phyloP scores from a whole-genome alignment of 2,329 filamentous ascomycete species.

The Cucurbitaria berberidis region DNA sequence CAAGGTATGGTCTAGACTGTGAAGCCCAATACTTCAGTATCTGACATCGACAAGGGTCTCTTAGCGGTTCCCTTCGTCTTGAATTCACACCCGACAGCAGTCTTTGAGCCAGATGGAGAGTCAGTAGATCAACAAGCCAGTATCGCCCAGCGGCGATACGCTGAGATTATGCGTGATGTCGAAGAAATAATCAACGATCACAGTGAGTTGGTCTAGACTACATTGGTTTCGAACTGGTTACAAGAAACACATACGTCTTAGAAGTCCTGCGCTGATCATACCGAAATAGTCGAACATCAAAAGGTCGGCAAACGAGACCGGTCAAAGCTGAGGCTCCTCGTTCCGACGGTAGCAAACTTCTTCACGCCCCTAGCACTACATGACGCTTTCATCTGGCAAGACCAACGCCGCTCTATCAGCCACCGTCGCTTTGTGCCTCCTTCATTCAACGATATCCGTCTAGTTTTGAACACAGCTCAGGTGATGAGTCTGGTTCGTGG shows the following conservation, averaged over 20 bases:
- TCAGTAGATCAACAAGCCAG: slow-evolving; percentile 74
- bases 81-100: slow-evolving; percentile 90
- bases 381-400: slow-evolving; percentile 90
- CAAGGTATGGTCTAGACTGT: slow-evolving; percentile 61
- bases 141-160: slow-evolving; percentile 85
- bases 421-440: slow-evolving; percentile 91
- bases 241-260: neutral
- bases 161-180: slow-evolving; percentile 93
- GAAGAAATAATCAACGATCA: slow-evolving; percentile 92
- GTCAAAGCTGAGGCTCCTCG: slow-evolving; percentile 90
- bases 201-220: slow-evolving; percentile 60
- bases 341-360: slow-evolving; percentile 90
- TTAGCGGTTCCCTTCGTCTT: slow-evolving; percentile 95
- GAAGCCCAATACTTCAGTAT: neutral
- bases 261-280: slow-evolving; percentile 6
- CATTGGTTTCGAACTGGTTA: neutral
- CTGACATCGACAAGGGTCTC: slow-evolving; percentile 53
- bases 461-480: slow-evolving; percentile 94
- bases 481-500: slow-evolving; percentile 83
- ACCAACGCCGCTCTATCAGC: slow-evolving; percentile 83
- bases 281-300: slow-evolving; percentile 70
- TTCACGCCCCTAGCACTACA: slow-evolving; percentile 88
- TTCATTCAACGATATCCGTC: slow-evolving; percentile 93
- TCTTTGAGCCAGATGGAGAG: slow-evolving; percentile 73
- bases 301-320: slow-evolving; percentile 68